Base-by-base conservation (phyloP, 2,329 filamentous ascomycete genomes). In the Microcyclospora pomicola region DNA sequence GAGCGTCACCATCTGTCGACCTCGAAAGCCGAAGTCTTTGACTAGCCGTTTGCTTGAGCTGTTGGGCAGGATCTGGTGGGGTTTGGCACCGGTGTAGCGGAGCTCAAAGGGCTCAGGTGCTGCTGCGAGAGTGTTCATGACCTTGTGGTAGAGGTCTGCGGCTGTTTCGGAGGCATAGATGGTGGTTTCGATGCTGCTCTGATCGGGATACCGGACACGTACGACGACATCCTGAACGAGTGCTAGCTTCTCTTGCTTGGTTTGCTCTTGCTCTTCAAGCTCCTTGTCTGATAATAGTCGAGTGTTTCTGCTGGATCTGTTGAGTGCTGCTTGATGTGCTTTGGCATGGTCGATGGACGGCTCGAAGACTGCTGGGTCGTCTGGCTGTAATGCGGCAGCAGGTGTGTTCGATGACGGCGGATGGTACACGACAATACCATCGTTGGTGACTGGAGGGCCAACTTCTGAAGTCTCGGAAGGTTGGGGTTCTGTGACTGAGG, bases 191-290 rank as follows among this genome's bases (percentile, higher is more conserved):
- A 86, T 75, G 37, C 79, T 77, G 40, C 77, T 82, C 49, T 87
- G 82, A 55, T 96, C 87, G 0, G 88, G 88, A 49, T 95, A 87
- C 16, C 87, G 80, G 35, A 95, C 73, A 46, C 82, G 85, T 45
- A 96, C 69, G 19, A 75, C 71, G 27, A 93, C 73, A 27, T 74
- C 73, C 36, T 72, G 75, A 42, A 87, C 69, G 5, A 72, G 69
- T 5, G 77, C 71, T 1, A 86, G 64, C 45, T 69, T 78, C 24
- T 77, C 75, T 34, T 73, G 72, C 37, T 79, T 75, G 15, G 73
- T 77, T 5, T 73, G 67, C 27, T 76, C 77, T 46, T 77, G 75
- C 15, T 78, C 77, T 28, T 77, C 79, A 9, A 92, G 66, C 55
- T 96, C 88, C 27, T 74, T 75, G 59, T 96, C 86, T 1, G 85